phyloP scores from a whole-genome alignment of 495 filamentous ascomycete species.

The Penicillium riverlandense region DNA sequence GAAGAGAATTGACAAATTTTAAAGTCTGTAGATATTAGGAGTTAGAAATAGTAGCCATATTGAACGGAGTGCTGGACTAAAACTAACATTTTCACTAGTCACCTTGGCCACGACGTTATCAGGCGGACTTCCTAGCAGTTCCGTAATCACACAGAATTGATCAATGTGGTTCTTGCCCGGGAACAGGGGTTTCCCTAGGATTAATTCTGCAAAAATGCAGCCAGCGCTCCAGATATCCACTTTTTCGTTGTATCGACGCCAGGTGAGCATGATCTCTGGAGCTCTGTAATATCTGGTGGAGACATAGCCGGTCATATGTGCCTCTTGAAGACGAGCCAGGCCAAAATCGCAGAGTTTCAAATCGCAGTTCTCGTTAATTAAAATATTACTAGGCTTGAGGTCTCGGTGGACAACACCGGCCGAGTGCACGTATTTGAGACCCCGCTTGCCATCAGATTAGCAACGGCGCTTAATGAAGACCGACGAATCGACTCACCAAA shows the following conservation, averaged over 20 bases:
- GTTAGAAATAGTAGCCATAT: too few relatives aligned
- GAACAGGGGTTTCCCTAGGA: constrained; percentile 87
- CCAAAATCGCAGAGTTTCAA: constrained; percentile 95
- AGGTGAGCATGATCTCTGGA: constrained; percentile 44
- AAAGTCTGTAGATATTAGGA: constrained; percentile 56
- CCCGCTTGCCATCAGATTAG: constrained; percentile 50
- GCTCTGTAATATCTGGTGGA: constrained; percentile 92
- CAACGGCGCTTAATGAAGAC: constrained; percentile 12
- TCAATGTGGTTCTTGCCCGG: constrained; percentile 93
- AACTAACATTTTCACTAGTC: constrained; percentile 1
- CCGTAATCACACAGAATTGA: constrained; percentile 92
- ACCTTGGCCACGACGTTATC: constrained; percentile 77
- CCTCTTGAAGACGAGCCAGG: constrained; percentile 82
- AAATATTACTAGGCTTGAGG: constrained; percentile 86
- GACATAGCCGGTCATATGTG: constrained; percentile 97
- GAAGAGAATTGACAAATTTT: constrained; percentile 90
- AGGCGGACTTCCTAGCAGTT: constrained; percentile 80
- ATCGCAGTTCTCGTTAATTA: constrained; percentile 95
- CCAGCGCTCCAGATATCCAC: constrained; percentile 94
- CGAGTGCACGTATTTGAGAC: constrained; percentile 91
- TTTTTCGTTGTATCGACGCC: constrained; percentile 68
- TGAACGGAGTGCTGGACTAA: neutral
- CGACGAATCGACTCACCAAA: constrained; percentile 46
- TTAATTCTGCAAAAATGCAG: constrained; percentile 93
- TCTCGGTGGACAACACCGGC: constrained; percentile 90